Evolutionary conservation across 805 yeast species (phyloP).

Genomic region (Brettanomyces bruxellensis): DNA sequence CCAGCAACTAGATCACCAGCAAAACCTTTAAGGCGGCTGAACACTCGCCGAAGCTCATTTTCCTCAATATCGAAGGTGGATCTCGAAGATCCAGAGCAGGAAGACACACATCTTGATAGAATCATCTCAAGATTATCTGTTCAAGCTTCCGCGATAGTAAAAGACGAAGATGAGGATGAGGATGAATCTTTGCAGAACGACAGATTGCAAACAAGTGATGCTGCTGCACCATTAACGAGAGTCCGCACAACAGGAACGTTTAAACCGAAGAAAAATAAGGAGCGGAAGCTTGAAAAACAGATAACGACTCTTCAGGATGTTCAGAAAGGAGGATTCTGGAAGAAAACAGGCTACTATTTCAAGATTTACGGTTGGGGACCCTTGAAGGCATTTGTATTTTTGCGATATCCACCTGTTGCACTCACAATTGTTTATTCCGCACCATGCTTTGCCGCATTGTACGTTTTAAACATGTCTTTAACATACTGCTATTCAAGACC

Average conservation of each 20-base stretch:
- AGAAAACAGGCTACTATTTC: conserved; percentile 18
- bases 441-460: conserved; percentile 60
- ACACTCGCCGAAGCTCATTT: neutral
- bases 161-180: conserved; percentile 19
- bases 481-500: conserved; percentile 48
- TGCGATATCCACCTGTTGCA: conserved; percentile 67
- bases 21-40: neutral
- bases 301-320: conserved; percentile 15
- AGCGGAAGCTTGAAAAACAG: conserved; percentile 14
- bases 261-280: conserved; percentile 10
- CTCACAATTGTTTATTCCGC: conserved; percentile 60
- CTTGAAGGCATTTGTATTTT: conserved; percentile 46
- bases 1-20: conserved; percentile 1
- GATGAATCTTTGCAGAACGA: neutral
- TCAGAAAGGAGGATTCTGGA: conserved; percentile 5
- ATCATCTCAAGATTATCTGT: conserved; percentile 28
- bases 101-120: conserved; percentile 21
- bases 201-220: conserved; percentile 26
- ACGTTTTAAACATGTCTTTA: conserved; percentile 67
- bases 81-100: conserved; percentile 7
- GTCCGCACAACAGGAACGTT: conserved; percentile 19
- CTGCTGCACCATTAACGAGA: conserved; percentile 24
- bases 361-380: conserved; percentile 52
- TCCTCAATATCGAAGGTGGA: neutral
- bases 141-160: conserved; percentile 11